Conservation (phyloP, 176 grass and related monocot genomes). For the Eleusine coracana region DNA sequence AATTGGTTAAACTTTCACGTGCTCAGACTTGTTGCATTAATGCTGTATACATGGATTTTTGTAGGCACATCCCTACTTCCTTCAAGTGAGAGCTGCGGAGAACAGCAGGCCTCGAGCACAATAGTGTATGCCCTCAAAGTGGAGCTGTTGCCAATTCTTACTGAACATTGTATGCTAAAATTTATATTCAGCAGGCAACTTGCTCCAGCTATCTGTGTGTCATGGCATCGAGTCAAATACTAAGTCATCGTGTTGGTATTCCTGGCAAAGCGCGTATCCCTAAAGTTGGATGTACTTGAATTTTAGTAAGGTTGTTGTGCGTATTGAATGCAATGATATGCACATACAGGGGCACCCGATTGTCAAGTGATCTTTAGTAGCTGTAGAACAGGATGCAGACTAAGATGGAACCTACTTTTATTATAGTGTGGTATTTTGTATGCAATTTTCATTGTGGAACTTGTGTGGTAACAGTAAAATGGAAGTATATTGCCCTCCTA, state of each 20-base stretch:
- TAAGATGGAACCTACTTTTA: constrained; percentile 9
- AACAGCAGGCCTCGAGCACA: constrained; percentile 63
- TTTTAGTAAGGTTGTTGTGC: not conserved
- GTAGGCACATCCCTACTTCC: constrained; percentile 87
- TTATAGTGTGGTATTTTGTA: constrained; percentile 9
- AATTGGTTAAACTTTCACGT: not conserved
- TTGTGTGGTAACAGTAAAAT: not conserved
- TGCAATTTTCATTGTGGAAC: not conserved
- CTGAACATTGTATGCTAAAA: constrained; percentile 21
- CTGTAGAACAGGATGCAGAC: not conserved
- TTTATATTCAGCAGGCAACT: not conserved
- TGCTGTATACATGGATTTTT: constrained; percentile 5
- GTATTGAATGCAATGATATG: constrained; percentile 9
- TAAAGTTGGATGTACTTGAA: not conserved
- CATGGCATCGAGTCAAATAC: not conserved
- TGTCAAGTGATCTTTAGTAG: not conserved
- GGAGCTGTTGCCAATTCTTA: constrained; percentile 23
- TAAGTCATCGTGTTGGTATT: not conserved
- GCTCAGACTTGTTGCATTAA: constrained; percentile 7
- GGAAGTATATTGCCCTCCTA: not conserved
- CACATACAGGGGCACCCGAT: not conserved
- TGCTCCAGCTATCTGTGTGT: not conserved
- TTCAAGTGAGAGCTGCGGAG: constrained; percentile 89
- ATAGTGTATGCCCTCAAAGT: constrained; percentile 17
- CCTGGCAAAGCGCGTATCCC: constrained; percentile 14